A percentile compares a stretch with the other conserved stretches of the same genome.
phyloP scores from a whole-genome alignment of 2,329 filamentous ascomycete species.

The Penicillium brevicompactum region DNA sequence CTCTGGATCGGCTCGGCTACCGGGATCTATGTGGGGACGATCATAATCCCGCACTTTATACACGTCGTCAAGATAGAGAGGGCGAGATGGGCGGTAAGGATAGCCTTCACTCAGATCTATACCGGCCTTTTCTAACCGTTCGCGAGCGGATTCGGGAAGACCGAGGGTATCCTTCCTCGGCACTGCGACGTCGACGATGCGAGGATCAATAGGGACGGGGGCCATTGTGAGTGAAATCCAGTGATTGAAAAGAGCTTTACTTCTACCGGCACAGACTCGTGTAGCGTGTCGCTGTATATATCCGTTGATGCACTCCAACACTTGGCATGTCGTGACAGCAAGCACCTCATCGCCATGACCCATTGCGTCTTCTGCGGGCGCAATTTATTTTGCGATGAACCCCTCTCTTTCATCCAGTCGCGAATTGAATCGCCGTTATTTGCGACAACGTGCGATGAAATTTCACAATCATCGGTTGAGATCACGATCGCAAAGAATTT shows the following conservation, averaged over 20 bases:
- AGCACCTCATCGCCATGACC: conserved; percentile 35
- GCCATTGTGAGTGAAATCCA: conserved; percentile 45
- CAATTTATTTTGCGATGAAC: conserved; percentile 2
- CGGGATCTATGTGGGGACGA: conserved; percentile 61
- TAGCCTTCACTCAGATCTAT: conserved; percentile 72
- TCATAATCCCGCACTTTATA: conserved; percentile 64
- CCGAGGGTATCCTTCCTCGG: conserved; percentile 66
- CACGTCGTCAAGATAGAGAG: conserved; percentile 70
- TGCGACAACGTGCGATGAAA: conserved; percentile 2
- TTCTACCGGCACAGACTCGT: neutral
- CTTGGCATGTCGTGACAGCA: neutral
- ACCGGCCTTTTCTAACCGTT: conserved; percentile 66
- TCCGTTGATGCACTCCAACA: neutral
- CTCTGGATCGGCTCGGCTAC: conserved; percentile 64
- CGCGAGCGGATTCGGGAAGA: conserved; percentile 59
- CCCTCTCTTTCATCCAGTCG: conserved; percentile 12
- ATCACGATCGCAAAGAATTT: conserved; percentile 21
- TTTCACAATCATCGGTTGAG: conserved; percentile 27
- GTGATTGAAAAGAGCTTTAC: neutral
- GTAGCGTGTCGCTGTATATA: neutral
- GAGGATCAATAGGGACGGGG: conserved; percentile 62
- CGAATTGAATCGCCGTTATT: too few species aligned
- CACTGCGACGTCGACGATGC: conserved; percentile 64
- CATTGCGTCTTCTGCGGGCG: conserved; percentile 32
- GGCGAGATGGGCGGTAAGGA: conserved; percentile 68